Conservation (phyloP, 345 rosid species). For the Murraya koenigii region DNA sequence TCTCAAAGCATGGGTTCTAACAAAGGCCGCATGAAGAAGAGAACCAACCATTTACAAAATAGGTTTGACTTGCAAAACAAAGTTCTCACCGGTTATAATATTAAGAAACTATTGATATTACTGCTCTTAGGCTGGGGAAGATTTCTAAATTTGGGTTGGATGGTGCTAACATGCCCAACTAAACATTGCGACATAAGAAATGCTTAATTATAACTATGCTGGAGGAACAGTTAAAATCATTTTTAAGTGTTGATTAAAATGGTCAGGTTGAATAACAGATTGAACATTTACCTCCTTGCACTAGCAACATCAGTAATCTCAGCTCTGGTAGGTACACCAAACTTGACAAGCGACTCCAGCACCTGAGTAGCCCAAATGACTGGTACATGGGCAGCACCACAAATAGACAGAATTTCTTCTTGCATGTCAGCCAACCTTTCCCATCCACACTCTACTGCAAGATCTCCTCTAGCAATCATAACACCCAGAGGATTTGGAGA, state of each 20-base stretch:
- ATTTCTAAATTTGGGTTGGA: no score
- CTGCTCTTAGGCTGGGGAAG: no score
- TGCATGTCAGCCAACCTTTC: constrained; percentile 63
- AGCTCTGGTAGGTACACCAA: constrained; percentile 67
- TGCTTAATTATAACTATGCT: not conserved
- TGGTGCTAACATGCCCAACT: no score
- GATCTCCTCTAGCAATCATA: constrained; percentile 79
- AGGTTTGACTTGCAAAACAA: no score
- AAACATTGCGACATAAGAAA: no score
- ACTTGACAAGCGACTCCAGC: constrained; percentile 64
- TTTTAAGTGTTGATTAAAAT: not conserved
- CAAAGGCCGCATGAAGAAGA: no score
- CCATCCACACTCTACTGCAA: constrained; percentile 84
- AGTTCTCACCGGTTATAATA: no score
- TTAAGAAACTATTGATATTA: no score
- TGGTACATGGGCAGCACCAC: constrained; percentile 50
- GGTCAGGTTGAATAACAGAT: not conserved
- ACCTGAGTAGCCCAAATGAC: constrained; percentile 76
- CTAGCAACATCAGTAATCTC: constrained; percentile 68
- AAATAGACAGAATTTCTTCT: constrained; percentile 58
- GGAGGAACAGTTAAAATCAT: not conserved
- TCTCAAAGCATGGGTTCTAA: no score
- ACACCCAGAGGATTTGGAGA: constrained; percentile 61
- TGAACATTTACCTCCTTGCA: constrained; percentile 44
- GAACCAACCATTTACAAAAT: no score